Evolutionary conservation across 306 rosid genomes (phyloP).

Genomic region (Astragalus membranaceus): DNA sequence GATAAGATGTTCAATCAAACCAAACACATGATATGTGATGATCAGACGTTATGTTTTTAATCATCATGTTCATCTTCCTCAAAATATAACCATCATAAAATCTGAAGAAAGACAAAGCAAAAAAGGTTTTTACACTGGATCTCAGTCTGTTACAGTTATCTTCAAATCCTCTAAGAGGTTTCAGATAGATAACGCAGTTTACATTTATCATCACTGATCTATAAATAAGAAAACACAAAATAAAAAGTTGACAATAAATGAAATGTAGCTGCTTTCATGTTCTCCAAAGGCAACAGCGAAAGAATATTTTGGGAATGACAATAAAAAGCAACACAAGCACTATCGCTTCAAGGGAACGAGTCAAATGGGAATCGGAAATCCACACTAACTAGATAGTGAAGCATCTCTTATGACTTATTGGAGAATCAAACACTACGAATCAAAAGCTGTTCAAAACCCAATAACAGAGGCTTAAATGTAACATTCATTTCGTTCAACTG

Average conservation of each 20-base stretch:
- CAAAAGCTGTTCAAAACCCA: too few species aligned
- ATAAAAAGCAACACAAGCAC: slow-evolving; percentile 33
- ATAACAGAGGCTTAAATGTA: neutral
- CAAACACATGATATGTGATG: slow-evolving; percentile 4
- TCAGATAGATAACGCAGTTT: too few species aligned
- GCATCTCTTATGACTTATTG: slow-evolving; percentile 15
- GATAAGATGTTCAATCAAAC: slow-evolving; percentile 22
- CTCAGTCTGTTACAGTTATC: slow-evolving; percentile 15
- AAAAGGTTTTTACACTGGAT: too few species aligned
- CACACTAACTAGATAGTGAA: slow-evolving; percentile 84
- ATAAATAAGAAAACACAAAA: too few species aligned
- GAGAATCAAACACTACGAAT: too few species aligned
- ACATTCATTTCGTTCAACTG: too few species aligned
- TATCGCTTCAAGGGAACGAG: slow-evolving; percentile 96
- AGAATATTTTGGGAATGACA: neutral
- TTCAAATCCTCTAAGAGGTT: too few species aligned
- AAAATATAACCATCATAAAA: too few species aligned
- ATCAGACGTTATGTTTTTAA: slow-evolving; percentile 12
- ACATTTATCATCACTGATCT: too few species aligned
- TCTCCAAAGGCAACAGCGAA: slow-evolving; percentile 10
- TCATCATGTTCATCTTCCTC: slow-evolving; percentile 25
- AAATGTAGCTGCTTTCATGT: slow-evolving; percentile 44
- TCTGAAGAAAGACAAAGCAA: too few species aligned
- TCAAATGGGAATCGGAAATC: slow-evolving; percentile 53
- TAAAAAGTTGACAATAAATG: too few species aligned